A percentile compares a stretch with the other conserved stretches of the same genome.
These are phyloP conservation scores for Aspergillus mulundensis DNA, from an alignment of 495 filamentous ascomycete species.

Conservation along the genomic window DNA sequence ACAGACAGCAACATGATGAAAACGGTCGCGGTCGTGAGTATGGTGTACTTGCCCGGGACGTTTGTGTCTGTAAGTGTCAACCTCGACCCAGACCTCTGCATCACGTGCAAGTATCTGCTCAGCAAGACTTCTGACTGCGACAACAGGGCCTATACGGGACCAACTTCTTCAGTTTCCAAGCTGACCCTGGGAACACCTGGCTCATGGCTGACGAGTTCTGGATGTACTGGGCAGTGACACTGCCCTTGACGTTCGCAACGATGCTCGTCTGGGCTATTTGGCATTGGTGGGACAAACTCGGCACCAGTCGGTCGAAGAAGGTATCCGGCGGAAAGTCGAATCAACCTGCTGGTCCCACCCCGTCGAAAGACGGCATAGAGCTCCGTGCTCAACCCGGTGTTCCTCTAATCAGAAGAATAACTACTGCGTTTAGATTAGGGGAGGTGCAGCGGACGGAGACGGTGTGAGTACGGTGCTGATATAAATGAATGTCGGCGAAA, in stretches of 20 bases:
- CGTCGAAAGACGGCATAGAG: neutral
- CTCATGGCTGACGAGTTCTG: constrained; percentile 25
- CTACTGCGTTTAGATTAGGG: neutral
- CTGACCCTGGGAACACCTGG: constrained; percentile 8
- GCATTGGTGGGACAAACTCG: constrained; percentile 13
- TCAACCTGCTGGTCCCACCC: neutral
- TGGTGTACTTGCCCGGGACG: constrained; percentile 38
- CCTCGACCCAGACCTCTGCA: no score
- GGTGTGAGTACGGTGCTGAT: neutral
- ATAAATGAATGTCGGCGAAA: neutral
- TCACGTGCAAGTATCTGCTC: neutral
- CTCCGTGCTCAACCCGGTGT: neutral
- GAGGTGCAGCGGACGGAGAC: constrained; percentile 2
- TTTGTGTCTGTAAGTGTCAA: constrained; percentile 30
- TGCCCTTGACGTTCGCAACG: constrained; percentile 27
- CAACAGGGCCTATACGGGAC: constrained; percentile 33
- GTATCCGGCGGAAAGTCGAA: neutral
- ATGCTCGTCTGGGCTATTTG: constrained; percentile 23
- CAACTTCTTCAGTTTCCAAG: constrained; percentile 29
- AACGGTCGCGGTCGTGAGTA: constrained; percentile 29
- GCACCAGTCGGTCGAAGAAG: neutral
- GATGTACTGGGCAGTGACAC: constrained; percentile 31
- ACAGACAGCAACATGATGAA: constrained; percentile 34
- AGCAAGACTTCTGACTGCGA: neutral
- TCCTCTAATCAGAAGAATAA: neutral